Conservation (phyloP, 176 grass and related monocot genomes). For the Avena sativa region DNA sequence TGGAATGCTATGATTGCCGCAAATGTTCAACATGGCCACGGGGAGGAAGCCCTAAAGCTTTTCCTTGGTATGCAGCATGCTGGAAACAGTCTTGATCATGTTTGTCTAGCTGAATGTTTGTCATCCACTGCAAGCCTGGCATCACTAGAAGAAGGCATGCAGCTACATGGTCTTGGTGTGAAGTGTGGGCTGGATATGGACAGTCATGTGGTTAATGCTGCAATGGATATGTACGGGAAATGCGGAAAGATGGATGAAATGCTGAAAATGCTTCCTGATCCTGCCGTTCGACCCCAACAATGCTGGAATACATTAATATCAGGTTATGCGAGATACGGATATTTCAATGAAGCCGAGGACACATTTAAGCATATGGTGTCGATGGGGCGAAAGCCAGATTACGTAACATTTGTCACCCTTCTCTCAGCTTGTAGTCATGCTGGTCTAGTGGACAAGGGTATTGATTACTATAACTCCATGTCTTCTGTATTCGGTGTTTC, state of each 20-base stretch:
- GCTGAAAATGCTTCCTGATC: conserved; percentile 68
- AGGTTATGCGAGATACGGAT: conserved; percentile 73
- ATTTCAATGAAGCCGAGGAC: conserved; percentile 76
- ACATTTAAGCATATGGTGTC: conserved; percentile 75
- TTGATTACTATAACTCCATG: conserved; percentile 79
- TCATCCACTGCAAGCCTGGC: conserved; percentile 75
- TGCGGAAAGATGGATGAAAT: conserved; percentile 83
- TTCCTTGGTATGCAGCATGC: conserved; percentile 60
- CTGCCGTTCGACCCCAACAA: conserved; percentile 56
- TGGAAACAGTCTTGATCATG: conserved; percentile 69
- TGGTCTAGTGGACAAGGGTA: conserved; percentile 71
- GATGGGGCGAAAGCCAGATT: conserved; percentile 63
- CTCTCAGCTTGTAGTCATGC: conserved; percentile 88
- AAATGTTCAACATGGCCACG: conserved; percentile 66
- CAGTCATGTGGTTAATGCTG: conserved; percentile 71
- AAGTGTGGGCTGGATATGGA: conserved; percentile 72
- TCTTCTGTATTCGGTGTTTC: conserved; percentile 58
- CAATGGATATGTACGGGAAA: conserved; percentile 95
- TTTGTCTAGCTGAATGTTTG: conserved; percentile 77
- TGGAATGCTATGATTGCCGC: conserved; percentile 87
- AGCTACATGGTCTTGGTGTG: conserved; percentile 71
- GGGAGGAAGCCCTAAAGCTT: conserved; percentile 82
- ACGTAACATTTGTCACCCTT: conserved; percentile 80
- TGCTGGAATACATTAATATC: conserved; percentile 94
- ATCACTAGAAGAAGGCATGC: conserved; percentile 91